Evolutionary conservation across 1,284 basidiomycete species (phyloP).

Genomic region (Pholiota adiposa): DNA sequence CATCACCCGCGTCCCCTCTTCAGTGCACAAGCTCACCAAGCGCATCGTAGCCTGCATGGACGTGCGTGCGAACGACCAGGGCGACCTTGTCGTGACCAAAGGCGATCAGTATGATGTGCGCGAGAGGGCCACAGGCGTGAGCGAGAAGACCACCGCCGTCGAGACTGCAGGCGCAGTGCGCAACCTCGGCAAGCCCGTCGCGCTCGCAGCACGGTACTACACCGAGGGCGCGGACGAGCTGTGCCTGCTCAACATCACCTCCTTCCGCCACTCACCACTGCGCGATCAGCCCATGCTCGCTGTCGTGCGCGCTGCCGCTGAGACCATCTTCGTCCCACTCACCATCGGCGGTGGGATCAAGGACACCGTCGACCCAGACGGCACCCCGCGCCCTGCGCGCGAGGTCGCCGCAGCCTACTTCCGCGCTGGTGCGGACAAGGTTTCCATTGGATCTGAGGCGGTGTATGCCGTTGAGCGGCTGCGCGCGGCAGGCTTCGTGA

Average conservation of each 20-base stretch:
- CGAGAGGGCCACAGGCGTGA: constrained; percentile 63
- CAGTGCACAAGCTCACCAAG: constrained; percentile 79
- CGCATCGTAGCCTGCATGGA: constrained; percentile 98
- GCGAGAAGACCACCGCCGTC: constrained; percentile 49
- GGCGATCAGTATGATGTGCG: constrained; percentile 99
- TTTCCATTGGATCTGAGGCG: constrained; percentile 95
- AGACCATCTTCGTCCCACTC: constrained; percentile 95
- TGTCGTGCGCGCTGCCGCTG: constrained; percentile 89
- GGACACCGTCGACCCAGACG: constrained; percentile 95
- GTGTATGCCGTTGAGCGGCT: constrained; percentile 92
- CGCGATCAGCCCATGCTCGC: constrained; percentile 98
- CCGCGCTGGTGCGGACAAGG: constrained; percentile 97
- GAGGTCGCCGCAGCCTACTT: constrained; percentile 98
- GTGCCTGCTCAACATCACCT: constrained; percentile 98
- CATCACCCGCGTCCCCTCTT: constrained; percentile 41
- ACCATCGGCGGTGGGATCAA: constrained; percentile 99
- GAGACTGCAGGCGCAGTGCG: constrained; percentile 81
- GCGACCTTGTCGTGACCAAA: constrained; percentile 99
- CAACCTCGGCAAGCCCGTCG: constrained; percentile 97
- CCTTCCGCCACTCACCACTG: constrained; percentile 95
- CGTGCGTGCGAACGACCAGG: constrained; percentile 94
- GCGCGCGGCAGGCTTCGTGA: constrained; percentile 49
- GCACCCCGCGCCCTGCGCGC: constrained; percentile 83
- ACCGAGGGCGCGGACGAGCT: constrained; percentile 93
- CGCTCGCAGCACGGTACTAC: constrained; percentile 89